Evolutionary conservation across 176 grass and related monocot genomes (phyloP).

Genomic region (Panicum miliaceum): DNA sequence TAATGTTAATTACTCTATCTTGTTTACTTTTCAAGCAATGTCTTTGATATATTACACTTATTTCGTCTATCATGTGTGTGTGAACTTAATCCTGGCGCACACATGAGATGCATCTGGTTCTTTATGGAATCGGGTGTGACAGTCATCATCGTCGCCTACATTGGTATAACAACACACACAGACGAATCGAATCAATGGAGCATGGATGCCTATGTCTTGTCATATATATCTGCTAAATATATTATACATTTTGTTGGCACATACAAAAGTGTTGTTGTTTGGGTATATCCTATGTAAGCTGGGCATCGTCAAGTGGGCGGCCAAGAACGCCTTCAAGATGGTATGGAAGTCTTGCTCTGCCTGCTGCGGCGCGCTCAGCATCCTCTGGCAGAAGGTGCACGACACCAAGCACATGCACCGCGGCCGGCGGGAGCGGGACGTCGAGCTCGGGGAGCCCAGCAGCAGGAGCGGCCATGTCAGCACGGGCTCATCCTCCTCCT

Average conservation of each 20-base stretch:
- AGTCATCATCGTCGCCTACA: constrained; percentile 39
- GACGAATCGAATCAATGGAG: too few species aligned
- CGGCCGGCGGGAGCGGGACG: background rate
- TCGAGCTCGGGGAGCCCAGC: constrained; percentile 4
- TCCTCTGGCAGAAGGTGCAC: constrained; percentile 43
- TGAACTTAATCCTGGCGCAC: too few species aligned
- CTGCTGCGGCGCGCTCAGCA: constrained; percentile 27
- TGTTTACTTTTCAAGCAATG: too few species aligned
- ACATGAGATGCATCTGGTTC: too few species aligned
- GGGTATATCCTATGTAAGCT: constrained; percentile 43
- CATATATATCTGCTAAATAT: background rate
- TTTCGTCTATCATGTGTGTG: too few species aligned
- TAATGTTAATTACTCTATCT: too few species aligned
- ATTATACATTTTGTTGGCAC: background rate
- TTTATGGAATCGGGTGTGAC: too few species aligned
- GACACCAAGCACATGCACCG: constrained; percentile 45
- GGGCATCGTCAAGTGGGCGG: constrained; percentile 46
- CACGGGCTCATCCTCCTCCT: background rate
- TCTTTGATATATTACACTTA: too few species aligned
- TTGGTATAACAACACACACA: constrained; percentile 5
- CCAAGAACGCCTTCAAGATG: constrained; percentile 53
- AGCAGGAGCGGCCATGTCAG: background rate
- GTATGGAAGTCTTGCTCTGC: background rate
- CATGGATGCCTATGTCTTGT: too few species aligned
- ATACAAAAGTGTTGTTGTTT: constrained; percentile 34